These are phyloP conservation scores for Xylaria sp. DNA, from an alignment of 2,329 filamentous ascomycete species.

Conservation along the genomic window DNA sequence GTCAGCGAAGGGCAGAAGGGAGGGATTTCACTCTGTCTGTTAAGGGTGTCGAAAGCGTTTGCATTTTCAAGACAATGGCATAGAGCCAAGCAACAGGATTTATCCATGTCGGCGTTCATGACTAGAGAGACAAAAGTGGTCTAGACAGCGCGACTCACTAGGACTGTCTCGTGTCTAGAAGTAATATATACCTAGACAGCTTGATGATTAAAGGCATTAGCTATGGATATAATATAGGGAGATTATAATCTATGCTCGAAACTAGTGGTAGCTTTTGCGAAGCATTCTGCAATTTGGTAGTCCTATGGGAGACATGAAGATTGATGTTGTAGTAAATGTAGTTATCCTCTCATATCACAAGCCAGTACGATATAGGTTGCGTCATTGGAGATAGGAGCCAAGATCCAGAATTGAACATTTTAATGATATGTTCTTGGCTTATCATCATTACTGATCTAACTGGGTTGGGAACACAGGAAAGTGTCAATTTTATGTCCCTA, in stretches of 20 bases:
- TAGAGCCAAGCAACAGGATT: constrained; percentile 29
- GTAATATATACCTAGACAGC: constrained; percentile 21
- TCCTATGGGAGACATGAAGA: background rate
- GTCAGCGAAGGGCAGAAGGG: constrained; percentile 20
- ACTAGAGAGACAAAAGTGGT: constrained; percentile 37
- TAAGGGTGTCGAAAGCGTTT: constrained; percentile 28
- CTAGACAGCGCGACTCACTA: constrained; percentile 42
- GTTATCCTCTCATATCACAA: background rate
- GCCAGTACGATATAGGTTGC: background rate
- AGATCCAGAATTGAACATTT: no score
- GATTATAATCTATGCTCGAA: constrained; percentile 1
- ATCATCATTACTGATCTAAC: background rate
- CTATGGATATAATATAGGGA: constrained; percentile 22
- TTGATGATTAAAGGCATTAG: constrained; percentile 11
- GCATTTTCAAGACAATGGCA: constrained; percentile 30
- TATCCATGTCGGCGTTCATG: constrained; percentile 37
- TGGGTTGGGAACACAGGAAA: no score
- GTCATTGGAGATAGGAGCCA: background rate
- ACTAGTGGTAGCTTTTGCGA: background rate
- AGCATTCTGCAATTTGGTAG: background rate
- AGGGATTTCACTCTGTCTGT: constrained; percentile 7
- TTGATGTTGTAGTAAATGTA: background rate
- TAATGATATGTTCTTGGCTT: background rate
- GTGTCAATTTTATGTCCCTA: background rate
- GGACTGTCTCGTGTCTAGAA: constrained; percentile 35